Conservation (phyloP, 495 filamentous ascomycete species). For the Glarea lozoyensis region DNA sequence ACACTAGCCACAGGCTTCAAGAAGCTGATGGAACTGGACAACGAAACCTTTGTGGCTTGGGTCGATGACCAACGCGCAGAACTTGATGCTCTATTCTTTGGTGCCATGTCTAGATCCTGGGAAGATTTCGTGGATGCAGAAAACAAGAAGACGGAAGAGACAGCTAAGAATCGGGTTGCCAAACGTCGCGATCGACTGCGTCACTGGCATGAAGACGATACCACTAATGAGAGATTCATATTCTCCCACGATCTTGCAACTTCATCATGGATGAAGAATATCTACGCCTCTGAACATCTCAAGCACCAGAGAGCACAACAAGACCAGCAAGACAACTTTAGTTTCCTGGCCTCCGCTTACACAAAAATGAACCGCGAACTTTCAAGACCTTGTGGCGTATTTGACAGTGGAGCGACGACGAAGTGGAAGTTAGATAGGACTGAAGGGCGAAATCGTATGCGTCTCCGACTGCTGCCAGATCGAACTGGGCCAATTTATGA, state of each 20-base stretch:
- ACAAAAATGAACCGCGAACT: constrained; percentile 65
- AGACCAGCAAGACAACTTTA: constrained; percentile 82
- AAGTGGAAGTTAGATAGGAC: constrained; percentile 94
- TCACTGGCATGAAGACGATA: constrained; percentile 62
- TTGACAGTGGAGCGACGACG: constrained; percentile 51
- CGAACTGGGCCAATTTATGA: constrained; percentile 46
- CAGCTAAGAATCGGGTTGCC: constrained; percentile 51
- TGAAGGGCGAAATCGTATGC: constrained; percentile 92
- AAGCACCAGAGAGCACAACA: constrained; percentile 82
- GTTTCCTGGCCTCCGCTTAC: constrained; percentile 64
- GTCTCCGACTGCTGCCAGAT: constrained; percentile 75
- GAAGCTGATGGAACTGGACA: constrained; percentile 77
- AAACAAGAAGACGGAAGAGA: constrained; percentile 67
- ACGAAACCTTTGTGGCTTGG: constrained; percentile 78
- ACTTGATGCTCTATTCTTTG: constrained; percentile 74
- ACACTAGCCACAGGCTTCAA: constrained; percentile 70
- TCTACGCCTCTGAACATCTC: constrained; percentile 82
- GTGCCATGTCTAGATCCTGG: constrained; percentile 70
- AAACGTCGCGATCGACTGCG: constrained; percentile 77
- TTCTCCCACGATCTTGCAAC: constrained; percentile 75
- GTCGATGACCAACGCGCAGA: constrained; percentile 74
- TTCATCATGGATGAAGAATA: constrained; percentile 87
- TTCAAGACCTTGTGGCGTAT: constrained; percentile 65
- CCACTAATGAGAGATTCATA: constrained; percentile 58
- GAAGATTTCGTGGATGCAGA: constrained; percentile 73